phyloP scores from a whole-genome alignment of 1,284 basidiomycete genomes.

The Naganishia sp. region DNA sequence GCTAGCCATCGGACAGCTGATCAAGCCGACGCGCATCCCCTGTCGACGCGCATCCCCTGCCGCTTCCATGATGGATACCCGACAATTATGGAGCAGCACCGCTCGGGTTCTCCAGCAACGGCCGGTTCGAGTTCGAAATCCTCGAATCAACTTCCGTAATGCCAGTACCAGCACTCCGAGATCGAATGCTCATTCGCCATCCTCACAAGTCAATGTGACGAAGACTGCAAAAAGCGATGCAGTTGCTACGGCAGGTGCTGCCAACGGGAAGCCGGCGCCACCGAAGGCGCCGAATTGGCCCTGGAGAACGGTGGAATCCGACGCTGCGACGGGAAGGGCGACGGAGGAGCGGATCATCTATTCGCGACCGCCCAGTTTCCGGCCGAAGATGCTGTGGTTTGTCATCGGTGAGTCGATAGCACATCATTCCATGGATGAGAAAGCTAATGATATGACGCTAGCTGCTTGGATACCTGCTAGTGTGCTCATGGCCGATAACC shows the following conservation, averaged over 20 bases:
- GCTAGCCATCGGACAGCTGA: not conserved
- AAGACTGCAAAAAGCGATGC: not conserved
- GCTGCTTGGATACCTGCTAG: slow-evolving; percentile 27
- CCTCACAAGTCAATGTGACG: not conserved
- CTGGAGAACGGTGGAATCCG: slow-evolving; percentile 16
- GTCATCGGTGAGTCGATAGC: slow-evolving; percentile 24
- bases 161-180: not conserved
- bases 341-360: slow-evolving; percentile 29
- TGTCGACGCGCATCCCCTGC: too few relatives aligned
- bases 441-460: not conserved
- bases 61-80: not conserved
- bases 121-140: not conserved
- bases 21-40: too few relatives aligned
- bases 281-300: slow-evolving; percentile 28
- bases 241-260: not conserved
- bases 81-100: too few relatives aligned
- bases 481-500: slow-evolving; percentile 18
- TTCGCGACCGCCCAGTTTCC: slow-evolving; percentile 23
- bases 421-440: not conserved
- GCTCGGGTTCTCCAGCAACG: not conserved
- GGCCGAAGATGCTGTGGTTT: slow-evolving; percentile 29
- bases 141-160: not conserved
- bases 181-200: not conserved
- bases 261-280: slow-evolving; percentile 1
- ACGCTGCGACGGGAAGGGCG: slow-evolving; percentile 11